These are phyloP conservation scores for Candida ipomoeae DNA, from an alignment of 805 yeast species.

Conservation along the genomic window DNA sequence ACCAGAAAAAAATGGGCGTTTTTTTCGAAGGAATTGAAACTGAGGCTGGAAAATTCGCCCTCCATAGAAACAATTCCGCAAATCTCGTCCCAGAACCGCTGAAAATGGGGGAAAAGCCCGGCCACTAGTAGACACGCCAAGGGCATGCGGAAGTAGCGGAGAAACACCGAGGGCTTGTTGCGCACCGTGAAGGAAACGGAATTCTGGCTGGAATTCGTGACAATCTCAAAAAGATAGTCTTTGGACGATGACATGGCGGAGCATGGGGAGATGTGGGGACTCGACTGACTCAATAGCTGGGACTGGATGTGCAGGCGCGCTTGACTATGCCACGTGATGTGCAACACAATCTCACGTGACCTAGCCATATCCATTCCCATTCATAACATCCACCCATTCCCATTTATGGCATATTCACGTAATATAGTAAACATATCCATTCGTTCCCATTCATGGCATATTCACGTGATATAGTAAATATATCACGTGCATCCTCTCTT, in stretches of 20 bases:
- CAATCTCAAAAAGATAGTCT: slow-evolving; percentile 26
- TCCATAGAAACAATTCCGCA: background rate
- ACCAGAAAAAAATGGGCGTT: slow-evolving; percentile 1
- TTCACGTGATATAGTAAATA: too few relatives aligned
- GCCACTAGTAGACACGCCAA: slow-evolving; percentile 13
- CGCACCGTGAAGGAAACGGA: slow-evolving; percentile 17
- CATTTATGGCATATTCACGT: too few relatives aligned
- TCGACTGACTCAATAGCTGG: background rate
- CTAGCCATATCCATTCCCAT: background rate
- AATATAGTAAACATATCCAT: background rate
- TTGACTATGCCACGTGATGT: background rate
- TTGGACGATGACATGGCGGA: slow-evolving; percentile 27
- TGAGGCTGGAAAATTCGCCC: background rate
- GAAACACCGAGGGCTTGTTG: slow-evolving; percentile 12
- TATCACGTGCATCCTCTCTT: too few relatives aligned
- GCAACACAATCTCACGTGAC: slow-evolving; percentile 3
- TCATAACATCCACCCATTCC: background rate
- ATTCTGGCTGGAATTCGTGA: slow-evolving; percentile 15
- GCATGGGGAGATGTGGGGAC: background rate
- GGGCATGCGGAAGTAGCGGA: slow-evolving; percentile 16
- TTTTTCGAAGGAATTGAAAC: background rate
- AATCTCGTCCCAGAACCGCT: background rate
- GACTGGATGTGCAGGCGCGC: background rate
- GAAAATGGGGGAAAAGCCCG: background rate
- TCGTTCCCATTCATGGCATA: too few relatives aligned